A percentile compares a stretch with the other conserved stretches of the same genome.
These are phyloP conservation scores for Pedinophyceae sp. DNA, from an alignment of 139 green algal species.

Conservation along the genomic window DNA sequence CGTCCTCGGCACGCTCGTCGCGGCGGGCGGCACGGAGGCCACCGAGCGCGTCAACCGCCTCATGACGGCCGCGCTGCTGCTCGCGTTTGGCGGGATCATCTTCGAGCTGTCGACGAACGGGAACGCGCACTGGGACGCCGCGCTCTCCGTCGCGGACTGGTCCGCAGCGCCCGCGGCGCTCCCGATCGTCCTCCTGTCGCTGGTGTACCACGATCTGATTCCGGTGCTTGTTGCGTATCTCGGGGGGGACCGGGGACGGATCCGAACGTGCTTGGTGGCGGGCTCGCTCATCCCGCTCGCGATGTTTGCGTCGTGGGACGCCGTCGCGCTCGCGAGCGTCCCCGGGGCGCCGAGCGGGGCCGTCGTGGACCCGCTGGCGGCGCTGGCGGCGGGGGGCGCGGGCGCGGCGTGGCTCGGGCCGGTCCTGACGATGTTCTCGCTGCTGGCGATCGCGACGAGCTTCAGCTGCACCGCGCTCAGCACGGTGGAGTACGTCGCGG, in stretches of 20 bases:
- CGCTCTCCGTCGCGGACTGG: constrained; percentile 19
- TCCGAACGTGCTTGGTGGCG: constrained; percentile 27
- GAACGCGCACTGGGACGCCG: constrained; percentile 10
- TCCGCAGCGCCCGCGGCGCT: constrained; percentile 13
- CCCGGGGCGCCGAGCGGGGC: constrained; percentile 1
- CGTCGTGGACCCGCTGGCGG: constrained; percentile 17
- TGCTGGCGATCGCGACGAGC: constrained; percentile 43
- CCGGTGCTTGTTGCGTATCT: constrained; percentile 47
- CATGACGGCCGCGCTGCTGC: constrained; percentile 23
- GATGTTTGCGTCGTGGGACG: constrained; percentile 57
- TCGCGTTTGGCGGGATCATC: constrained; percentile 23
- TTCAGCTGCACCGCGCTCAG: constrained; percentile 43
- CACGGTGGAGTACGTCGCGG: constrained; percentile 22
- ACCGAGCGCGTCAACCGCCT: constrained; percentile 6
- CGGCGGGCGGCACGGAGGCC: background rate
- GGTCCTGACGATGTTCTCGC: constrained; percentile 25
- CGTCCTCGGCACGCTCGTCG: background rate
- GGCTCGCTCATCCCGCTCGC: constrained; percentile 31
- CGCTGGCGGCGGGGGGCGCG: constrained; percentile 17
- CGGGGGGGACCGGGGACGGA: constrained; percentile 22
- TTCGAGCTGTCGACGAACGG: too few relatives aligned
- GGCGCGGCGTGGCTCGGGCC: constrained; percentile 5
- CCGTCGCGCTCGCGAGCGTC: constrained; percentile 26
- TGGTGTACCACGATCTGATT: constrained; percentile 64
- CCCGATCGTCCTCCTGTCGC: constrained; percentile 47